Conservation (phyloP, 805 yeast genomes). For the Komagataella pseudopastoris region DNA sequence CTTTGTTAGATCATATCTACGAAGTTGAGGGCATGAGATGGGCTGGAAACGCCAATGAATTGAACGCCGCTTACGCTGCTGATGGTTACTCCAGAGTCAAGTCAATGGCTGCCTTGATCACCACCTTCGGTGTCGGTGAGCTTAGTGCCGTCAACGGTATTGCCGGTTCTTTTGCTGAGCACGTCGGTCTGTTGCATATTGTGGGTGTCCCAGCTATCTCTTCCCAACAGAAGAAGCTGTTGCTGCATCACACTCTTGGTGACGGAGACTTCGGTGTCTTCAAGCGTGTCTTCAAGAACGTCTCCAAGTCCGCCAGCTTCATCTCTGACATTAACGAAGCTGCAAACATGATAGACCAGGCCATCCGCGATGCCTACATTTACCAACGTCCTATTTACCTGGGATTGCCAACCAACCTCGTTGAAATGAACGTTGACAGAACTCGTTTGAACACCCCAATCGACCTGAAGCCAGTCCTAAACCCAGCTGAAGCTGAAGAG, state of each 20-base stretch:
- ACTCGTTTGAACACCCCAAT: slow-evolving; percentile 47
- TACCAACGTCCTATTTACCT: slow-evolving; percentile 73
- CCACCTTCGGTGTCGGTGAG: slow-evolving; percentile 90
- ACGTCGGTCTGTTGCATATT: slow-evolving; percentile 72
- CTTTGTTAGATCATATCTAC: slow-evolving; percentile 58
- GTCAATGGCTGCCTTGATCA: slow-evolving; percentile 59
- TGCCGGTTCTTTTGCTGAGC: slow-evolving; percentile 85
- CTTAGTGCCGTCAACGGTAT: slow-evolving; percentile 73
- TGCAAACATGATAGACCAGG: slow-evolving; percentile 58
- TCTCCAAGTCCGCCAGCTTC: slow-evolving; percentile 53
- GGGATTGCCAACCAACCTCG: slow-evolving; percentile 74
- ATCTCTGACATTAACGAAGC: slow-evolving; percentile 53
- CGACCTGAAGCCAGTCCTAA: slow-evolving; percentile 42
- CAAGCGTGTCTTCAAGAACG: slow-evolving; percentile 64
- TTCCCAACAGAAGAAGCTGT: slow-evolving; percentile 57
- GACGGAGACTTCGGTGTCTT: slow-evolving; percentile 73
- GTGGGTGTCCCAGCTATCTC: slow-evolving; percentile 78
- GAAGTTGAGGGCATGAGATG: slow-evolving; percentile 68
- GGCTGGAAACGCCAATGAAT: slow-evolving; percentile 87
- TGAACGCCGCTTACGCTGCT: slow-evolving; percentile 81
- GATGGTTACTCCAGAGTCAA: slow-evolving; percentile 82
- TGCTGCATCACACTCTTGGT: slow-evolving; percentile 76
- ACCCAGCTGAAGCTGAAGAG: slow-evolving; percentile 46
- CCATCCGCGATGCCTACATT: slow-evolving; percentile 57
- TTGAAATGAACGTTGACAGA: slow-evolving; percentile 49